Conservation (phyloP, 2,329 filamentous ascomycete species). For the Ophiostoma sp. region DNA sequence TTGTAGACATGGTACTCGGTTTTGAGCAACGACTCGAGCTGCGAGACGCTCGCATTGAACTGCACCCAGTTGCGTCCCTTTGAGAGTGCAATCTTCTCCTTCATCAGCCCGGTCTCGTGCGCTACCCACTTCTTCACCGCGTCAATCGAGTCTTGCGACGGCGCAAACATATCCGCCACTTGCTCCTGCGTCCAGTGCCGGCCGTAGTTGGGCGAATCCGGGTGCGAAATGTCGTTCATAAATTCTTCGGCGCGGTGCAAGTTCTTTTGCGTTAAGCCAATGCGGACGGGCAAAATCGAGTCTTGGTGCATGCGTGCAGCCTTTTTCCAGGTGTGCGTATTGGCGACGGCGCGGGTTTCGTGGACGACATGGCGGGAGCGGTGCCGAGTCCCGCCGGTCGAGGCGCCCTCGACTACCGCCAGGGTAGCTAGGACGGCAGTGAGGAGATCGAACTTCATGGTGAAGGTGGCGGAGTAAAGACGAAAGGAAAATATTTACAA, state of each 20-base stretch:
- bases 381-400: constrained; percentile 22
- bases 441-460: constrained; percentile 33
- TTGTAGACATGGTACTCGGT: constrained; percentile 55
- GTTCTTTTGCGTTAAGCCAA: constrained; percentile 49
- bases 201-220: constrained; percentile 47
- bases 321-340: constrained; percentile 34
- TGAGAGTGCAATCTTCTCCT: constrained; percentile 50
- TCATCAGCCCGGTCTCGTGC: constrained; percentile 49
- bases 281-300: constrained; percentile 41
- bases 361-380: constrained; percentile 36
- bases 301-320: constrained; percentile 30
- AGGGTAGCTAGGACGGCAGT: constrained; percentile 35
- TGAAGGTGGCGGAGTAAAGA: not conserved
- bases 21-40: constrained; percentile 55
- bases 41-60: constrained; percentile 55
- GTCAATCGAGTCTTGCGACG: constrained; percentile 47
- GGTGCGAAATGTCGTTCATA: constrained; percentile 47
- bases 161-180: constrained; percentile 47
- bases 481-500: not conserved
- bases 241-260: constrained; percentile 48
- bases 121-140: constrained; percentile 55
- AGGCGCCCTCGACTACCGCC: constrained; percentile 35
- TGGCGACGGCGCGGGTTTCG: constrained; percentile 35
- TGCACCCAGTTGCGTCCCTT: constrained; percentile 54
- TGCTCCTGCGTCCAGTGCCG: constrained; percentile 49